Evolutionary conservation across 352 stramenopile genomes (phyloP), one percentile per base, ranked within the genome.

Genomic region (Phytopythium oedochilum): DNA sequence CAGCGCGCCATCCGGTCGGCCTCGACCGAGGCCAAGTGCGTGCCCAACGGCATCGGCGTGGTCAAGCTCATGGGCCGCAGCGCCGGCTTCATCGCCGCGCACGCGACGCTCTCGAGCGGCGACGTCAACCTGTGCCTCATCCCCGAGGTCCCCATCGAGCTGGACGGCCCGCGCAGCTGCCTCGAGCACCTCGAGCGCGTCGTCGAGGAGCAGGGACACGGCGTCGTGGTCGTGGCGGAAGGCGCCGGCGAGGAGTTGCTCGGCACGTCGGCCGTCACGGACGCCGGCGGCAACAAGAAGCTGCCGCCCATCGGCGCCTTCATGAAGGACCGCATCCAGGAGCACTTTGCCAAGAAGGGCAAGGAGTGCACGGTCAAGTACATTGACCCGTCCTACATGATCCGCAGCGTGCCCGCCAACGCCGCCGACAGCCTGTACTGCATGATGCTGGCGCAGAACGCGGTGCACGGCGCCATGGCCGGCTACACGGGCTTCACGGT

Each of bases 1-100:
- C 92, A 98, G 75, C 74, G 70, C 28, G 94, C 96, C 22, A 98
- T 98, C 63, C 84, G 83, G 17, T 91, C 81, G 51, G 86, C 87
- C 49, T 89, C 83, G 55, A 97, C 88, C 10, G 96, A 99, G 70
- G 93, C 95, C 47, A 89, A 87, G 44, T 98, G 96, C 63, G 98
- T 98, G 47, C 95, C 96, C 23, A 99, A 99, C 73, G 96, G 96
- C 53, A 96, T 99, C 56, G 97, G 97, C 59, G 89, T 99, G 59
- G 97, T 99, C 43, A 99, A 99, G 78, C 83, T 99, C 45, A 99
- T 99, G 97, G 97, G 97, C 31, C 89, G 97, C 39, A 97, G 89
- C 36, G 92, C 96, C 35, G 97, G 97, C 52, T 99, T 98, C 69
- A 99, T 99, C 63, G 96, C 96, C 22, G 92, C 92, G 7, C 94